A percentile compares a stretch with the other conserved stretches of the same genome.
Conservation (phyloP, 2,329 filamentous ascomycete genomes). For the Alternaria panax region DNA sequence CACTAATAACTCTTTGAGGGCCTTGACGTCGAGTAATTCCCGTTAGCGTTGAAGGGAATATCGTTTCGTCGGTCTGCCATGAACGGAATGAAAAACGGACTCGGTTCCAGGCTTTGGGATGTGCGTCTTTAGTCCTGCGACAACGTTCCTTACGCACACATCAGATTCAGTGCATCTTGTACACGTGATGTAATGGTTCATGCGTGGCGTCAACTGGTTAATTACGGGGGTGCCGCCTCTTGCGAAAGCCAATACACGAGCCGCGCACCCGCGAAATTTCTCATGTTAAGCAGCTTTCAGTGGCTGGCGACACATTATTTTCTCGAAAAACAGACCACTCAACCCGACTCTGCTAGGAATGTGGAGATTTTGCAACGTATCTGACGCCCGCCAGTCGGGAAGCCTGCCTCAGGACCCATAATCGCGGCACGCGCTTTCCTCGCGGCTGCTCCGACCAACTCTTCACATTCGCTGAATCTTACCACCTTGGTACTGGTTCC, state of each 20-base stretch:
- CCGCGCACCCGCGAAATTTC: neutral
- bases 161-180: neutral
- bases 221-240: neutral
- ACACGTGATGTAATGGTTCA: conserved; percentile 1
- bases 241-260: neutral
- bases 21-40: neutral
- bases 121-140: neutral
- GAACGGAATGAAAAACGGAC: neutral
- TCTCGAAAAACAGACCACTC: conserved; percentile 7
- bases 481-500: neutral
- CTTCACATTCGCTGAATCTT: neutral
- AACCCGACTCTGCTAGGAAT: neutral
- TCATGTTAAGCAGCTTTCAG: neutral
- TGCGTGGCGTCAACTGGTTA: neutral
- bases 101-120: neutral
- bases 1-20: neutral
- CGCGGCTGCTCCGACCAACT: neutral
- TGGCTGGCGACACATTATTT: neutral
- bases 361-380: neutral
- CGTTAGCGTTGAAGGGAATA: neutral
- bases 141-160: neutral
- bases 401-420: neutral
- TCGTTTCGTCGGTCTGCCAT: neutral
- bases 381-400: neutral
- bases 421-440: conserved; percentile 1